These are phyloP conservation scores for Aspergillus bridgeri DNA, from an alignment of 495 filamentous ascomycete species.

Conservation along the genomic window DNA sequence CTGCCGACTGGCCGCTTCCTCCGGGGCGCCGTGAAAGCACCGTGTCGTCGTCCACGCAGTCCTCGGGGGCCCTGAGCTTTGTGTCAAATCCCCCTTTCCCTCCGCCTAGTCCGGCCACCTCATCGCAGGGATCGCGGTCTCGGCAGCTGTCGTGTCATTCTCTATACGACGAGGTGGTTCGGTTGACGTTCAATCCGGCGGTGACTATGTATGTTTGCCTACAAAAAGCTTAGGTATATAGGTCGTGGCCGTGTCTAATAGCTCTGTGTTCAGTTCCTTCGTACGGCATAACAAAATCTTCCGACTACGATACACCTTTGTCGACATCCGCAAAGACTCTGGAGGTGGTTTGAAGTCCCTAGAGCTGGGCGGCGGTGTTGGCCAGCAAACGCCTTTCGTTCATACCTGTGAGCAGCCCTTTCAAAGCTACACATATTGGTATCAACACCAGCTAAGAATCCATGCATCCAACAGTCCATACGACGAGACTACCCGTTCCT, in stretches of 20 bases:
- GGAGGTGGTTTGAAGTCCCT: slow-evolving; percentile 37
- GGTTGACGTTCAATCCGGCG: slow-evolving; percentile 33
- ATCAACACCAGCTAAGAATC: not conserved
- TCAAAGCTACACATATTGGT: not conserved
- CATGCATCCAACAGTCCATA: slow-evolving; percentile 28
- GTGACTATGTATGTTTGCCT: slow-evolving; percentile 37
- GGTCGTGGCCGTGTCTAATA: not conserved
- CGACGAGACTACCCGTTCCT: slow-evolving; percentile 41
- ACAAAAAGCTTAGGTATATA: not conserved
- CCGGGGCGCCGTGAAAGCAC: slow-evolving; percentile 34
- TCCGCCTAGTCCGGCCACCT: slow-evolving; percentile 27
- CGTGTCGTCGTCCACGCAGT: slow-evolving; percentile 39
- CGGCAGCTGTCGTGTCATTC: slow-evolving; percentile 33
- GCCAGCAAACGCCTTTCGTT: slow-evolving; percentile 39
- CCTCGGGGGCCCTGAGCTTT: slow-evolving; percentile 37
- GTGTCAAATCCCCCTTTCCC: slow-evolving; percentile 25
- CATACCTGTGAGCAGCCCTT: slow-evolving; percentile 36
- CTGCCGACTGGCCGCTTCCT: slow-evolving; percentile 37
- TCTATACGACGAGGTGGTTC: slow-evolving; percentile 36
- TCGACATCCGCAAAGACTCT: slow-evolving; percentile 43
- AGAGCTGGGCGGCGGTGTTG: slow-evolving; percentile 38
- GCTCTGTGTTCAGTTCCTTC: slow-evolving; percentile 31
- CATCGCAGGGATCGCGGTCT: slow-evolving; percentile 31
- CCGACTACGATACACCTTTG: slow-evolving; percentile 41
- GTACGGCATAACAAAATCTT: slow-evolving; percentile 38